phyloP scores from a whole-genome alignment of 306 rosid genomes.

The Sechiopsis laciniata region DNA sequence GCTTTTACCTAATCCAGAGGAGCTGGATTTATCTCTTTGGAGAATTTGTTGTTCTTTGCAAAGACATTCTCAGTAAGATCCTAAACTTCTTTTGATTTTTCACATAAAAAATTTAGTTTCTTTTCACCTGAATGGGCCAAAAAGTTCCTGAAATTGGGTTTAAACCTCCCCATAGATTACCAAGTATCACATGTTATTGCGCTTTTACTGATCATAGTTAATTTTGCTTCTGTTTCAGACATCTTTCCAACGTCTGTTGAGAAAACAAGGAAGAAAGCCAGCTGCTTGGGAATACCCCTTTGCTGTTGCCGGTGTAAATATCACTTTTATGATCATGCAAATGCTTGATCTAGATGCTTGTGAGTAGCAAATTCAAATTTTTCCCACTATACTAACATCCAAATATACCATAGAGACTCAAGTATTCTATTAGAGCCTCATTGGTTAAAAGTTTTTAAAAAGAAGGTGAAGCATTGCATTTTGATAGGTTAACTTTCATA shows the following conservation, averaged over 20 bases:
- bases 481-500: neutral
- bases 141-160: neutral
- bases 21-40: conserved; percentile 91
- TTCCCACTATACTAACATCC: neutral
- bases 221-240: conserved; percentile 33
- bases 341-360: conserved; percentile 81
- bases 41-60: conserved; percentile 80
- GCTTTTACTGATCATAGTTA: neutral
- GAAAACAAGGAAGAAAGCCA: conserved; percentile 66
- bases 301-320: conserved; percentile 82
- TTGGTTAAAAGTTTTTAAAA: neutral
- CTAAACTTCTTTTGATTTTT: conserved; percentile 17
- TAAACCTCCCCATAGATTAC: neutral
- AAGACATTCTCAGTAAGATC: conserved; percentile 65
- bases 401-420: neutral
- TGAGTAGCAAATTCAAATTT: conserved; percentile 27
- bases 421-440: neutral
- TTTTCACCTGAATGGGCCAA: neutral
- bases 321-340: conserved; percentile 85
- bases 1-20: conserved; percentile 48
- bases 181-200: neutral
- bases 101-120: neutral
- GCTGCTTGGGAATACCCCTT: conserved; percentile 82
- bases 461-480: neutral
- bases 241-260: conserved; percentile 59